A percentile compares a stretch with the other conserved stretches of the same genome.
Conservation (phyloP, 148 eudicot genomes). For the Rhododendron simsii region DNA sequence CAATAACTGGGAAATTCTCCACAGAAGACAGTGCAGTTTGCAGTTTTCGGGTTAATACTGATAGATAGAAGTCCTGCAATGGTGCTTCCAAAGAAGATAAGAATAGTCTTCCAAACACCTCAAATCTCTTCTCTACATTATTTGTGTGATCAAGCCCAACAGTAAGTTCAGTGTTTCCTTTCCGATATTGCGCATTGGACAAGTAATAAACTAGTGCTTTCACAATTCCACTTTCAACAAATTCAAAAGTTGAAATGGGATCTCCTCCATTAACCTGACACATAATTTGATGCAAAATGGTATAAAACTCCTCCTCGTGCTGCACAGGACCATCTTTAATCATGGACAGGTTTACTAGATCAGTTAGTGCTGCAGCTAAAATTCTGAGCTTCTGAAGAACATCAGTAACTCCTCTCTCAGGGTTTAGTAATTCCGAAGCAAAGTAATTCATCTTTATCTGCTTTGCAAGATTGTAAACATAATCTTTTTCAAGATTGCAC, state of each 20-base stretch:
- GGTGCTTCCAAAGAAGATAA: constrained; percentile 36
- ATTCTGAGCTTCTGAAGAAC: constrained; percentile 66
- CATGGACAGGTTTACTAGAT: constrained; percentile 30
- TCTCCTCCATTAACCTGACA: constrained; percentile 56
- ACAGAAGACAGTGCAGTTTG: constrained; percentile 76
- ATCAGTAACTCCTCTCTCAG: constrained; percentile 52
- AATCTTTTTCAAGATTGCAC: constrained; percentile 70
- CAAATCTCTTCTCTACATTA: constrained; percentile 53
- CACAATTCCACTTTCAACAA: constrained; percentile 84
- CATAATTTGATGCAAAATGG: constrained; percentile 53
- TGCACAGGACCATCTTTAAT: constrained; percentile 19
- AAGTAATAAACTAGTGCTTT: constrained; percentile 65
- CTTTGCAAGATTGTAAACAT: constrained; percentile 58
- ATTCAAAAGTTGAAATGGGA: constrained; percentile 85
- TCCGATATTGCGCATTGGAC: constrained; percentile 37
- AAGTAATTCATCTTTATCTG: constrained; percentile 54
- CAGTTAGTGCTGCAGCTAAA: constrained; percentile 50
- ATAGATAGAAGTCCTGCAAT: constrained; percentile 32
- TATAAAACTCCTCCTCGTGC: constrained; percentile 47
- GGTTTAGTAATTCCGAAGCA: constrained; percentile 33
- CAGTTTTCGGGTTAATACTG: constrained; percentile 48
- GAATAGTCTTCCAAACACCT: constrained; percentile 62
- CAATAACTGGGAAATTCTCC: constrained; percentile 65
- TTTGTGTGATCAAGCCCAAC: constrained; percentile 16
- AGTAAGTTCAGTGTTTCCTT: constrained; percentile 18